A percentile compares a stretch with the other conserved stretches of the same genome.
Evolutionary conservation across 2,329 filamentous ascomycete genomes (phyloP).

Genomic region (Sporothrix euskadiensis): DNA sequence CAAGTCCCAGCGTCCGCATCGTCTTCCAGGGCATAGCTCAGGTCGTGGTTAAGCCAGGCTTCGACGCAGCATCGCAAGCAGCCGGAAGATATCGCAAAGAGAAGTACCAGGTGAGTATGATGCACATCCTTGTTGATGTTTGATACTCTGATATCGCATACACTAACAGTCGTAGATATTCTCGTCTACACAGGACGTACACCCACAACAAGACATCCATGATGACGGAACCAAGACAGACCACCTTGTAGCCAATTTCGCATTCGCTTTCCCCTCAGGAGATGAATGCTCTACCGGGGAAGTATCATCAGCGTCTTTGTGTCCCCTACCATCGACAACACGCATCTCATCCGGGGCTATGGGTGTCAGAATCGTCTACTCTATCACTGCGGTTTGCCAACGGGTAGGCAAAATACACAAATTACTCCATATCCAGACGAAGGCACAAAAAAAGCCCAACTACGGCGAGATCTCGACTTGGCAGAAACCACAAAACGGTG

Average conservation of each 20-base stretch:
- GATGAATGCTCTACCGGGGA: not conserved
- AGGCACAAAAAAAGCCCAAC: not conserved
- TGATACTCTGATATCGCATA: not conserved
- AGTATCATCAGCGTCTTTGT: no score
- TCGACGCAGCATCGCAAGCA: not conserved
- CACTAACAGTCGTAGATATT: not conserved
- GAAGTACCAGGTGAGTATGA: not conserved
- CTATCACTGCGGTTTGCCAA: not conserved
- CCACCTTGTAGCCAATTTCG: not conserved
- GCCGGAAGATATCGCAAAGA: slow-evolving; percentile 4
- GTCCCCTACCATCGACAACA: slow-evolving; percentile 2
- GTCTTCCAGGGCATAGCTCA: slow-evolving; percentile 5
- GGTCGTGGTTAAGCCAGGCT: slow-evolving; percentile 13
- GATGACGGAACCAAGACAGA: not conserved
- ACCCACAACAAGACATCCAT: not conserved
- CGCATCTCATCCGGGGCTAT: not conserved
- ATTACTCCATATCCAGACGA: not conserved
- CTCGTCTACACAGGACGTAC: not conserved
- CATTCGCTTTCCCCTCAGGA: not conserved
- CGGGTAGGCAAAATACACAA: not conserved
- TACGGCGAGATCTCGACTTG: not conserved
- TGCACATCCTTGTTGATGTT: no score
- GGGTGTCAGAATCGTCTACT: not conserved
- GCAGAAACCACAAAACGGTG: not conserved
- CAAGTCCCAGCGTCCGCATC: not conserved